Conservation (phyloP, 1,284 basidiomycete species). For the Marasmius tenuissimus region DNA sequence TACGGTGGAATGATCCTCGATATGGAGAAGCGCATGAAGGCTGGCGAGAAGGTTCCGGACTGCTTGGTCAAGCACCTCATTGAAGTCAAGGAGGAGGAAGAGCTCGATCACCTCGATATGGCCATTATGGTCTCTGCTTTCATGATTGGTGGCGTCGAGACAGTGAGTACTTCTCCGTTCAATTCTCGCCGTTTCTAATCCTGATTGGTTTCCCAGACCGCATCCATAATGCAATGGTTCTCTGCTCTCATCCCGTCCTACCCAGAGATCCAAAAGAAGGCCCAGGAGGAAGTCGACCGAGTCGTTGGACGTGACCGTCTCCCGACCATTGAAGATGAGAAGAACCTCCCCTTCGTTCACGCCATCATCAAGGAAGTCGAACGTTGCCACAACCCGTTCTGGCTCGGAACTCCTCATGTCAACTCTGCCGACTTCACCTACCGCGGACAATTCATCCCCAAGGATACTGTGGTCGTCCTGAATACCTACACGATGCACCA, state of each 20-base stretch:
- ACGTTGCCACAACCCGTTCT: slow-evolving; percentile 38
- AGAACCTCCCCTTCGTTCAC: slow-evolving; percentile 33
- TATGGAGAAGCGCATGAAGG: slow-evolving; percentile 27
- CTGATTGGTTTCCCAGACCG: slow-evolving; percentile 22
- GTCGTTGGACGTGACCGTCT: slow-evolving; percentile 33
- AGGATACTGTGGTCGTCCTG: slow-evolving; percentile 35
- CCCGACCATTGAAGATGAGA: slow-evolving; percentile 32
- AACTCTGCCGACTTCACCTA: slow-evolving; percentile 39
- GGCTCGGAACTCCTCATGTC: slow-evolving; percentile 40
- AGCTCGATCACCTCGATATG: slow-evolving; percentile 37
- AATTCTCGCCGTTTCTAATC: background rate
- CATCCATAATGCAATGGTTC: slow-evolving; percentile 38
- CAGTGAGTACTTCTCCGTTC: slow-evolving; percentile 23
- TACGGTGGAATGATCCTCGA: slow-evolving; percentile 30
- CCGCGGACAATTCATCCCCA: slow-evolving; percentile 38
- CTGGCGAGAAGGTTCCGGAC: slow-evolving; percentile 25
- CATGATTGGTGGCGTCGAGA: slow-evolving; percentile 41
- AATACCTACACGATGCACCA: slow-evolving; percentile 40
- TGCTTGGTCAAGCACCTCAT: slow-evolving; percentile 37
- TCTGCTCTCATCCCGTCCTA: slow-evolving; percentile 31
- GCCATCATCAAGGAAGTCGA: slow-evolving; percentile 37
- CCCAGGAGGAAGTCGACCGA: slow-evolving; percentile 31
- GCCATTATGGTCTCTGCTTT: slow-evolving; percentile 38
- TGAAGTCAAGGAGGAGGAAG: slow-evolving; percentile 30
- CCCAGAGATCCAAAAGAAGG: slow-evolving; percentile 28